Base-by-base conservation (phyloP, 352 stramenopile species). In the Halophytophthora polymorphica region DNA sequence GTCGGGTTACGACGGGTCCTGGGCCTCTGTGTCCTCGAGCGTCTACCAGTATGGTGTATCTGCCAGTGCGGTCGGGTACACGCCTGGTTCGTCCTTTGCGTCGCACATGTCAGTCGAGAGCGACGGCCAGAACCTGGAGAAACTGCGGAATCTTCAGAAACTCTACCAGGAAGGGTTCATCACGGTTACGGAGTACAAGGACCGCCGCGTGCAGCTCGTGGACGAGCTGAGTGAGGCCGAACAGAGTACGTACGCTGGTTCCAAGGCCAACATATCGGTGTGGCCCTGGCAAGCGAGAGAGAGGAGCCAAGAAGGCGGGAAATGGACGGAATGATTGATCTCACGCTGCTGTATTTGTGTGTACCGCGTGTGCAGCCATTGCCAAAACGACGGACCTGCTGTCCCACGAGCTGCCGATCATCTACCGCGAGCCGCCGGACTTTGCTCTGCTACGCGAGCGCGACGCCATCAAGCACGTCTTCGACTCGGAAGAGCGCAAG, bases 91-190 rank as follows among this genome's bases (percentile, higher is more conserved):
- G 1, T 38, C 33, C 33, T 38, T 38, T 17, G 43, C 39, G 2
- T 61, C 58, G 2, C 53, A 58, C 11, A 47, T 53, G 23, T 61
- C 55, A 2, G 45, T 58, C 10, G 52, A 69, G 50, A 69, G 60
- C 47, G 74, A 83, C n/a, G 51, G 52, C 5, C 61, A 71, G 18
- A 77, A 76, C 33, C 29, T 77, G 8, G 77, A 85, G 37, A 88
- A 90, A 56, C 51, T 90, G 12, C 62, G 66, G 12, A 90, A 90
- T 38, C 48, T 90, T 18, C 77, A 88, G 51, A 82, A 83, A 15
- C 53, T 90, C 34, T 85, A 75, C 35, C 77, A 90, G 49, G 79
- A 90, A 71, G 79, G 79, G 10, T 90, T 90, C 36, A 88, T 90
- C 53, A 90, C 79, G 1, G 75, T 90, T 19, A 90, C 79, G 5